Percentiles rank a stretch among this genome's conserved stretches.
Conservation (phyloP, 2,329 filamentous ascomycete genomes). For the Ampelomyces quisqualis region DNA sequence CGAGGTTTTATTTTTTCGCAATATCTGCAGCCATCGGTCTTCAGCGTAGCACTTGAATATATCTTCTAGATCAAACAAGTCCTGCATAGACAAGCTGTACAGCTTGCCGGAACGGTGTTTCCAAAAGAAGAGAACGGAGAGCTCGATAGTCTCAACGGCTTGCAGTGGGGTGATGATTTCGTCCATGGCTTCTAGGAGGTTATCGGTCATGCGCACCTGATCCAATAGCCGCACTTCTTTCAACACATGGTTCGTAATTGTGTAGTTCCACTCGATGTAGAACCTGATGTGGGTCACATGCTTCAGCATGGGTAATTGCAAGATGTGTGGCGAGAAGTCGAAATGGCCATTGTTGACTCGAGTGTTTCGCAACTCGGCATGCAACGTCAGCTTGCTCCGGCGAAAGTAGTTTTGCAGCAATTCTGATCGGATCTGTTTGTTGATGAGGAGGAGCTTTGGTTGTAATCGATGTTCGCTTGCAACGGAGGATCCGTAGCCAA, state of each 20-base stretch:
- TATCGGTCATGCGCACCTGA: slow-evolving; percentile 34
- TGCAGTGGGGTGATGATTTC: slow-evolving; percentile 27
- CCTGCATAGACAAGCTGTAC: slow-evolving; percentile 39
- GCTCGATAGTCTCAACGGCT: slow-evolving; percentile 32
- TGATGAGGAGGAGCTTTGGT: slow-evolving; percentile 32
- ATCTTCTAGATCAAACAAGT: slow-evolving; percentile 40
- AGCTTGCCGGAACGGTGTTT: slow-evolving; percentile 35
- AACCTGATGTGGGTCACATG: slow-evolving; percentile 34
- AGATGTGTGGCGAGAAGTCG: slow-evolving; percentile 39
- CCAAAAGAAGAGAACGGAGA: slow-evolving; percentile 41
- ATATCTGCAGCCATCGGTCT: slow-evolving; percentile 31
- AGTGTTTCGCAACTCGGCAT: slow-evolving; percentile 38
- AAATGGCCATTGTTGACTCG: slow-evolving; percentile 34
- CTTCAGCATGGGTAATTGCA: slow-evolving; percentile 31
- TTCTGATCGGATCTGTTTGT: slow-evolving; percentile 35
- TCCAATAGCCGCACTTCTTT: slow-evolving; percentile 23
- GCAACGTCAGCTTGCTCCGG: slow-evolving; percentile 34
- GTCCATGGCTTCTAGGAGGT: slow-evolving; percentile 37
- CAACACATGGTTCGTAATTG: slow-evolving; percentile 22
- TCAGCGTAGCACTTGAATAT: slow-evolving; percentile 39
- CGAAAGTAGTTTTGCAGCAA: slow-evolving; percentile 32
- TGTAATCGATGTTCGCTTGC: slow-evolving; percentile 22
- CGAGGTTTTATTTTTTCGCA: slow-evolving; percentile 26
- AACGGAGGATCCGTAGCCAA: slow-evolving; percentile 32
- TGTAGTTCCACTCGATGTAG: slow-evolving; percentile 43